A percentile compares a stretch with the other conserved stretches of the same genome.
Conservation (phyloP, 441 rosid species). For the Pelargonium citronellum region DNA sequence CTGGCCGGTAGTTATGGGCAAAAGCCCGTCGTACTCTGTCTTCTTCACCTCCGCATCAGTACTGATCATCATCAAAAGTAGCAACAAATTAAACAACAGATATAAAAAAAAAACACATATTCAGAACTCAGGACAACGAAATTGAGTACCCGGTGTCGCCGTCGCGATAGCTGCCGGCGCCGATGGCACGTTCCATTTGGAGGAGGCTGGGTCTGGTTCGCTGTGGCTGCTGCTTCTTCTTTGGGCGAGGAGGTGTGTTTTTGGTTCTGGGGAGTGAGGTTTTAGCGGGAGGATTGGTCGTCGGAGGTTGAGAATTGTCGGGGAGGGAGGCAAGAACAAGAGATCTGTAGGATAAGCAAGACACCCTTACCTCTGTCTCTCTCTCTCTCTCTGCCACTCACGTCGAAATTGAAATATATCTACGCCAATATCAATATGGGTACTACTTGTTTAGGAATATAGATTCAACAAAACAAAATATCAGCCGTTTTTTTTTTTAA, state of each 20-base stretch:
- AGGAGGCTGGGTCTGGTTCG: constrained; percentile 36
- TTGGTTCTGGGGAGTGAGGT: constrained; percentile 14
- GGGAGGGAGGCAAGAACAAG: constrained; percentile 27
- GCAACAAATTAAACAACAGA: neutral
- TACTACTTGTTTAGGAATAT: no score
- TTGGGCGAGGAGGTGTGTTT: constrained; percentile 13
- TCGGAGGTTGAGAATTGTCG: constrained; percentile 17
- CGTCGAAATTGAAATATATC: no score
- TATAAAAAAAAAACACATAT: no score
- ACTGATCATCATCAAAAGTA: constrained; percentile 22
- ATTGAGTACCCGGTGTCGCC: constrained; percentile 37
- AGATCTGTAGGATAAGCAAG: constrained; percentile 31
- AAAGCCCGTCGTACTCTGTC: constrained; percentile 40
- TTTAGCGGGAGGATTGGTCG: constrained; percentile 3
- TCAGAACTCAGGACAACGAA: no score
- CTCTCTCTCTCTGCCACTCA: neutral
- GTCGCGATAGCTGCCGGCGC: constrained; percentile 67
- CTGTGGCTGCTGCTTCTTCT: constrained; percentile 20
- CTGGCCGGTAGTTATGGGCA: constrained; percentile 37
- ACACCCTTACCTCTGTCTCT: constrained; percentile 18
- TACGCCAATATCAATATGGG: no score
- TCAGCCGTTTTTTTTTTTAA: no score
- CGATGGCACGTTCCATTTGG: constrained; percentile 63
- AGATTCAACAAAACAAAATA: no score
- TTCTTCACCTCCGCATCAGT: constrained; percentile 35